phyloP scores from a whole-genome alignment of 176 grass and related monocot genomes.

The Raddia distichophylla region DNA sequence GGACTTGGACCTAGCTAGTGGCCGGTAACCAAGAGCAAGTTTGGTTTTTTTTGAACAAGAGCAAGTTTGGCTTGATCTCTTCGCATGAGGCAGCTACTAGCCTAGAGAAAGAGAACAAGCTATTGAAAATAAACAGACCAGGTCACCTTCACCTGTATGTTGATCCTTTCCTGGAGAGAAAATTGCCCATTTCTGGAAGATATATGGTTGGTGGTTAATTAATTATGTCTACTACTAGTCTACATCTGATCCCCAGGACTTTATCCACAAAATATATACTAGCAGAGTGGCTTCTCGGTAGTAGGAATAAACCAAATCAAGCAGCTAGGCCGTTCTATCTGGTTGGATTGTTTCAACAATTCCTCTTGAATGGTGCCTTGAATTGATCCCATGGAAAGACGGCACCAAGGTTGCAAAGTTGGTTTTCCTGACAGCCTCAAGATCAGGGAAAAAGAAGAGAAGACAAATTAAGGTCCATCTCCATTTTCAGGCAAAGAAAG shows the following conservation, averaged over 20 bases:
- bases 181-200: neutral
- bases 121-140: conserved; percentile 17
- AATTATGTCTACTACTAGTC: neutral
- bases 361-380: neutral
- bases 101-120: neutral
- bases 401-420: neutral
- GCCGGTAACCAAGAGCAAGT: conserved; percentile 21
- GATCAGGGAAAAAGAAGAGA: neutral
- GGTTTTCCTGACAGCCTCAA: conserved; percentile 33
- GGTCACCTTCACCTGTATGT: conserved; percentile 23
- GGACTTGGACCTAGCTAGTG: conserved; percentile 38
- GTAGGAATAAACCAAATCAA: too few relatives aligned
- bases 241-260: neutral
- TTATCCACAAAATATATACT: neutral
- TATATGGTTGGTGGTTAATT: neutral
- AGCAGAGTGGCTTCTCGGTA: neutral
- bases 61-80: conserved; percentile 47
- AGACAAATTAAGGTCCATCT: neutral
- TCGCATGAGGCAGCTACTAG: neutral
- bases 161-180: neutral
- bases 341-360: neutral
- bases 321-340: neutral
- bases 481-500: neutral
- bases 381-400: neutral
- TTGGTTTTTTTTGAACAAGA: conserved; percentile 29